Conservation (phyloP, 192 early-diverging fungal genomes). For the Dissophora ornata region DNA sequence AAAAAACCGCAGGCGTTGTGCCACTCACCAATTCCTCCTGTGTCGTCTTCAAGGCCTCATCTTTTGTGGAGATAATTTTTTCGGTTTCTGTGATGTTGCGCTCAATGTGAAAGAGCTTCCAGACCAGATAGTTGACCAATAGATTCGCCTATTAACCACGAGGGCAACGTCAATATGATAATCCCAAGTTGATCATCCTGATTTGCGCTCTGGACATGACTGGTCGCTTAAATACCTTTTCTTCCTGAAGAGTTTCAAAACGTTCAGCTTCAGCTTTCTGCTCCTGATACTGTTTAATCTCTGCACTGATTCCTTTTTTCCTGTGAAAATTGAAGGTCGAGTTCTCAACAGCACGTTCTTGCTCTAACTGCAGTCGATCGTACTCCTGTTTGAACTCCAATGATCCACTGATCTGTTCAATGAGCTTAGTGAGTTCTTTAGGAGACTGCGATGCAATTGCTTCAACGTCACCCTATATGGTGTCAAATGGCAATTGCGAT, state of each 20-base stretch:
- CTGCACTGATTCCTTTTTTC: constrained; percentile 87
- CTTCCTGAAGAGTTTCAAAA: constrained; percentile 72
- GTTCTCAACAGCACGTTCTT: constrained; percentile 89
- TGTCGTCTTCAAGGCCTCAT: constrained; percentile 54
- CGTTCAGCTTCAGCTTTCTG: constrained; percentile 92
- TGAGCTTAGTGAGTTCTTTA: constrained; percentile 90
- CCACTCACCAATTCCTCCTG: constrained; percentile 58
- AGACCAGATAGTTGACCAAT: constrained; percentile 79
- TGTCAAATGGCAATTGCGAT: background rate
- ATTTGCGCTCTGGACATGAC: too few species aligned
- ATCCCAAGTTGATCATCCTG: too few species aligned
- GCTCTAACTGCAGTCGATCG: constrained; percentile 80
- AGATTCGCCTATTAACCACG: constrained; percentile 63
- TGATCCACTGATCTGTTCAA: constrained; percentile 98
- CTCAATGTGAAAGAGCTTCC: constrained; percentile 94
- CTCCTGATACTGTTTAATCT: constrained; percentile 93
- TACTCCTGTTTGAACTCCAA: constrained; percentile 91
- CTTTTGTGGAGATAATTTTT: constrained; percentile 66
- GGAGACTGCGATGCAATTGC: constrained; percentile 95
- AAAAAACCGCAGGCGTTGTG: too few species aligned
- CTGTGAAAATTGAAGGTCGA: constrained; percentile 91
- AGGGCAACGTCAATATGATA: constrained; percentile 3
- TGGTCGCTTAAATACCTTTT: constrained; percentile 59
- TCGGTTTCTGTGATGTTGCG: constrained; percentile 69
- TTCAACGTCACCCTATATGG: constrained; percentile 88